A percentile compares a stretch with the other conserved stretches of the same genome.
Evolutionary conservation across 2,329 filamentous ascomycete species (phyloP).

Genomic region (Calycina marina): DNA sequence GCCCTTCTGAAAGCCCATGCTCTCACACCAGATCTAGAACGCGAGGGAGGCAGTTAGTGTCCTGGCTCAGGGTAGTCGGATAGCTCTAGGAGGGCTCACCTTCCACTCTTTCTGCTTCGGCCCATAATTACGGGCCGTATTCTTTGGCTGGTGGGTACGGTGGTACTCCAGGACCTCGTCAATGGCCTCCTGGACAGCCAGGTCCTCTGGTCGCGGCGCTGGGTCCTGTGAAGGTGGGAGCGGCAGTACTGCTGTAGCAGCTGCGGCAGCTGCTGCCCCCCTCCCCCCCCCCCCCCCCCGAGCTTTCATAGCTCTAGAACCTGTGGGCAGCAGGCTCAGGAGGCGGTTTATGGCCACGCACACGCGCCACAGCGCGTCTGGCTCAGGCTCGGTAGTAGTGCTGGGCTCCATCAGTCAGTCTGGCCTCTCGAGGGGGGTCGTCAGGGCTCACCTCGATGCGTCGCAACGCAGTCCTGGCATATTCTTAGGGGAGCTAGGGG

Average conservation of each 20-base stretch:
- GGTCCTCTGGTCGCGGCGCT: not conserved
- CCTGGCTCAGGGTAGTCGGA: not conserved
- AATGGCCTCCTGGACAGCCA: not conserved
- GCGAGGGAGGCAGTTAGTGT: not conserved
- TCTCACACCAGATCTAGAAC: too few relatives aligned
- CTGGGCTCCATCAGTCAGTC: too few relatives aligned
- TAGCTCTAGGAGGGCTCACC: not conserved
- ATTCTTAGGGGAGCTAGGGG: too few relatives aligned
- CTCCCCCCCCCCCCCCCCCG: too few relatives aligned
- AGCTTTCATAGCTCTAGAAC: not conserved
- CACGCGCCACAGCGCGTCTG: not conserved
- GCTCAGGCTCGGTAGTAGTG: too few relatives aligned
- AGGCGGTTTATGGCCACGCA: not conserved
- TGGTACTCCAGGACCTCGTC: slow-evolving; percentile 1
- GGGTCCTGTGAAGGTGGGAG: not conserved
- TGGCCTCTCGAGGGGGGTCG: too few relatives aligned
- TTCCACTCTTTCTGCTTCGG: slow-evolving; percentile 5
- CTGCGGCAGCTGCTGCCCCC: too few relatives aligned
- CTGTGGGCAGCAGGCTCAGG: slow-evolving; percentile 1
- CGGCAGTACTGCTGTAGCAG: too few relatives aligned
- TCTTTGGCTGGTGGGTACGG: not conserved
- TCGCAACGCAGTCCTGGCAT: too few relatives aligned
- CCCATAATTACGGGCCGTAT: slow-evolving; percentile 1
- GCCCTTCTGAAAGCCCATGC: too few relatives aligned
- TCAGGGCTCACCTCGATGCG: too few relatives aligned